Conservation (phyloP, 192 early-diverging fungal species). For the Coemansia furcata region DNA sequence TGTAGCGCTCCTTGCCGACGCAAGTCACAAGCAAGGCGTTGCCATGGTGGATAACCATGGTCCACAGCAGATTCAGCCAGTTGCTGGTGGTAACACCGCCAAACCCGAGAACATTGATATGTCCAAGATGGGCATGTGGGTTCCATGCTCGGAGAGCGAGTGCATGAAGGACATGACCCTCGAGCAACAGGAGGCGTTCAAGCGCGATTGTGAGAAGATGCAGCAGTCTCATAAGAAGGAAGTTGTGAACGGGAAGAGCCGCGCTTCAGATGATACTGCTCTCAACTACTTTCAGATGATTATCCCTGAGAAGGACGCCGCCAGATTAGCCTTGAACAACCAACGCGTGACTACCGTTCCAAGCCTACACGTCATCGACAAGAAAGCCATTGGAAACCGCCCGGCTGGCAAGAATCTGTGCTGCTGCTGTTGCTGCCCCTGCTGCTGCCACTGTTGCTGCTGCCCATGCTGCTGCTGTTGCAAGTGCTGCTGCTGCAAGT, state of each 20-base stretch:
- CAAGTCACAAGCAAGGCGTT: slow-evolving; percentile 13
- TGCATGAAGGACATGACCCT: slow-evolving; percentile 37
- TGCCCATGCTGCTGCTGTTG: slow-evolving; percentile 38
- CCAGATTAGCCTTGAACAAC: background rate
- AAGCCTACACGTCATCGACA: slow-evolving; percentile 1
- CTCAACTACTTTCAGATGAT: slow-evolving; percentile 40
- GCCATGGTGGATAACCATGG: background rate
- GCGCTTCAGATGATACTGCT: slow-evolving; percentile 11
- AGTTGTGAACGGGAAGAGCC: slow-evolving; percentile 29
- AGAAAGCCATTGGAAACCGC: slow-evolving; percentile 27
- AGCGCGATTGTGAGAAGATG: slow-evolving; percentile 39
- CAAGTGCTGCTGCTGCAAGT: slow-evolving; percentile 27
- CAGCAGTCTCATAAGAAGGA: slow-evolving; percentile 10
- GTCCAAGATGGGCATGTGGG: slow-evolving; percentile 17
- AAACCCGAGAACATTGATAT: background rate
- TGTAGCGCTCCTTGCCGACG: slow-evolving; percentile 2
- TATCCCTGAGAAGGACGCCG: slow-evolving; percentile 13
- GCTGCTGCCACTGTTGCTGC: slow-evolving; percentile 31
- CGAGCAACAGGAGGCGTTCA: slow-evolving; percentile 37
- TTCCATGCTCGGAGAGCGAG: slow-evolving; percentile 41
- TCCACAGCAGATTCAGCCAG: background rate
- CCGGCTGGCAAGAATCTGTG: slow-evolving; percentile 43
- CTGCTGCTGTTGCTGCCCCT: slow-evolving; percentile 37
- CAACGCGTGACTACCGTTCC: slow-evolving; percentile 6
- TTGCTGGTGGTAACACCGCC: background rate